Base-by-base conservation (phyloP, 2,329 filamentous ascomycete species). In the Penicillium crustosum region DNA sequence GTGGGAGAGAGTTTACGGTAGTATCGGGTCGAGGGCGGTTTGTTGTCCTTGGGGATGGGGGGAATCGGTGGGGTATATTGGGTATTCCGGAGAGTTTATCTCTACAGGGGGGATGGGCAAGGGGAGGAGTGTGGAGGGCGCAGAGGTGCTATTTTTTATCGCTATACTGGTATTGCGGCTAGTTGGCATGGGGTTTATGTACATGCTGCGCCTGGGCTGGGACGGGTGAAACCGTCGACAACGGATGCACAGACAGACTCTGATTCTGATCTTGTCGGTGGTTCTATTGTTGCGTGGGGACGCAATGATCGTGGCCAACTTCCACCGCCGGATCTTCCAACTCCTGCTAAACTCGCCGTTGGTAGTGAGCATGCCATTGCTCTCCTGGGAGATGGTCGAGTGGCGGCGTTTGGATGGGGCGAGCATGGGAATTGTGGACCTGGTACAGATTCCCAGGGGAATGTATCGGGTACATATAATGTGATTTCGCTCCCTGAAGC, bases 371-470 rank as follows among this genome's bases (percentile, higher is more conserved):
- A 99, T 74, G 86, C 85, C n/a, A 75, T 97, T 61, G 90, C 86
- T 9, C 75, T 93, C 27, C 86, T 89, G 0, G 77, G 76, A 10
- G 79, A 82, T 21, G 85, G 85, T 1, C 83, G 87, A 50, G 85
- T 96, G 1, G 76, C 95, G 49, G 85, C 90, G 1, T 97, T 93
- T 91, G 94, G 94, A 21, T 99, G 94, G 94, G 93, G 92, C 2
- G 93, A 97, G 75, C 94, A 99, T 76, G 94, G 94, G 1, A 99
- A 99, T 72, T 99, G 94, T 73, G 94, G 94, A 3, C 84, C 86
- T 36, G 79, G 83, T 42, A 79, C 77, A 13, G 84, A 86, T 60
- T 78, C 82, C 19, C 78, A 82, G 60, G 86, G 85, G 49, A 85
- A 90, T 73, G 86, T 92, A 45, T 88, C 87, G 62, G 88, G 83